Evolutionary conservation across 164 flowering plant species (phyloP), one percentile per base, ranked within the genome.

Genomic region (Annona cherimola): DNA sequence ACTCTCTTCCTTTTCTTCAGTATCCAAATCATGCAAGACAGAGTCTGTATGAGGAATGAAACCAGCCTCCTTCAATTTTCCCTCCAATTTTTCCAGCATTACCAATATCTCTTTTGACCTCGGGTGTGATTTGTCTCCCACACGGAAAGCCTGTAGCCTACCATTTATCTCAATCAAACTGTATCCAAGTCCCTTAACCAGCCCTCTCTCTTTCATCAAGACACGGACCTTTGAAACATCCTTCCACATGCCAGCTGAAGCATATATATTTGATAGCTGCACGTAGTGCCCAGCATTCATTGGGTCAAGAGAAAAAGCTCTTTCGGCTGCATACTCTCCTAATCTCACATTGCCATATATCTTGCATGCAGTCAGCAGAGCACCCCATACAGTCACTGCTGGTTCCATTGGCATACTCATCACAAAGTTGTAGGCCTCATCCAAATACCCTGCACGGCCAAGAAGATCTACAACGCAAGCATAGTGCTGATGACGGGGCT

Each of bases 191-290:
- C 75, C 79, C 66, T 78, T 81, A 61, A 68, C 71, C 77, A 81
- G 60, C 26, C 81, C 80, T 20, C 65, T 78, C 55, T 76, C 79
- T 68, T 67, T 78, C 79, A 81, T 81, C 66, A 75, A n/a, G 7
- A 71, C 66, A 57, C 79, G 66, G 39, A 78, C 75, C 70, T 69
- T 81, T 26, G 76, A 54, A 42, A 81, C 79, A 45, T 71, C 63
- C 7, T 68, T 66, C 83, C 80, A 80, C 73, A 66, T 63, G 12
- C 83, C 76, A 57, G 72, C 79, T 16, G 78, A 78, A 67, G 83
- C 83, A 73, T 80, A 80, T 19, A 80, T 78, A 68, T 80, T 80
- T 46, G 83, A 78, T n/a, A 80, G 75, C 72, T 80, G 80, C 67
- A 80, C 79, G 71, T 77, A 80, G 69, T 80, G 80, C 60, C 83